These are phyloP conservation scores for Candida glucosophila DNA, from an alignment of 1,139 yeast genomes.

Conservation along the genomic window DNA sequence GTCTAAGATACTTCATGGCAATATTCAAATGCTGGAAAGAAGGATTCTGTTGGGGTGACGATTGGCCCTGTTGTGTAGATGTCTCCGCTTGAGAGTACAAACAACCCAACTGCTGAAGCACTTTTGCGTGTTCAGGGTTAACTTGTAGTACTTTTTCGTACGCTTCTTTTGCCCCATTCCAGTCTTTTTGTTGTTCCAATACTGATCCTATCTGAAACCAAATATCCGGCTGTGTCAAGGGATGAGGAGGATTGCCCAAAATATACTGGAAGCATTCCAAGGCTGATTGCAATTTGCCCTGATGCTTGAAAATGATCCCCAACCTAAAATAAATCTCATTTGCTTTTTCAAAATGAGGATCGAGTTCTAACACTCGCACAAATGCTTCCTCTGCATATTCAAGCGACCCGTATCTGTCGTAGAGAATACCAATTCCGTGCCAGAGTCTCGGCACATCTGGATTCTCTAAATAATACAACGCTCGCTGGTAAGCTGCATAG, in stretches of 20 bases:
- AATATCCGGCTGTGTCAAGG: constrained; percentile 91
- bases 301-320: constrained; percentile 96
- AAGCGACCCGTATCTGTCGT: constrained; percentile 90
- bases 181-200: constrained; percentile 87
- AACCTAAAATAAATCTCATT: constrained; percentile 92
- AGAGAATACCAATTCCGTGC: constrained; percentile 96
- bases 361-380: constrained; percentile 89
- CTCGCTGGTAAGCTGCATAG: constrained; percentile 93
- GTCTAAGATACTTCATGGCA: constrained; percentile 74
- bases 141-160: constrained; percentile 86
- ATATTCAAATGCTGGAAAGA: constrained; percentile 67
- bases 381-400: constrained; percentile 98
- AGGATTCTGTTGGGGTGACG: constrained; percentile 17
- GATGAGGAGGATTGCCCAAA: constrained; percentile 85
- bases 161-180: constrained; percentile 87
- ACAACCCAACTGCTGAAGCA: constrained; percentile 92
- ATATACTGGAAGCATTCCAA: constrained; percentile 92
- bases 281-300: constrained; percentile 77
- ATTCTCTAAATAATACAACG: constrained; percentile 80
- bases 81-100: constrained; percentile 75
- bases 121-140: constrained; percentile 92
- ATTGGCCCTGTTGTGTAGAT: constrained; percentile 16
- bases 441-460: constrained; percentile 95
- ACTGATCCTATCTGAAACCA: constrained; percentile 98
- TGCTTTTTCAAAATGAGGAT: constrained; percentile 92